phyloP scores from a whole-genome alignment of 805 yeast species.

The Sungouiozyma ichnusensis region DNA sequence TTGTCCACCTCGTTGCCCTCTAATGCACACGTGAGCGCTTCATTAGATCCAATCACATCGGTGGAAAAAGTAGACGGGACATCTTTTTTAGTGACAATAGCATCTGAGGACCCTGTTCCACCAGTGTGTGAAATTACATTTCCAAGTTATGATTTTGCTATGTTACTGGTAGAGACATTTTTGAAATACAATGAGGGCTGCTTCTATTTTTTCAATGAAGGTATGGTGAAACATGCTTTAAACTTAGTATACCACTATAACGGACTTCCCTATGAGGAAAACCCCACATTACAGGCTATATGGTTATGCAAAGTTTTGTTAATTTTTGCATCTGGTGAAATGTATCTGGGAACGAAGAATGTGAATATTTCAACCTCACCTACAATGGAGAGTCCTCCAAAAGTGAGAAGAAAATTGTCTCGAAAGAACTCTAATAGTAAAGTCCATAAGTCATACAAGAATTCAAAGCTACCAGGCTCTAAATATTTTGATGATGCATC shows the following conservation, averaged over 20 bases:
- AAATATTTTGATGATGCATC: conserved; percentile 72
- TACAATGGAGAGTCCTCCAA: background rate
- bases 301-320: conserved; percentile 71
- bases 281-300: conserved; percentile 60
- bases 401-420: background rate
- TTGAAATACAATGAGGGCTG: conserved; percentile 76
- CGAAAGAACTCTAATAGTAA: background rate
- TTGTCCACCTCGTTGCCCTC: background rate
- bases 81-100: background rate
- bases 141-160: conserved; percentile 69
- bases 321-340: conserved; percentile 72
- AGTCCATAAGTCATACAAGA: conserved; percentile 19
- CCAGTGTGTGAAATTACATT: conserved; percentile 18
- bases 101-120: background rate
- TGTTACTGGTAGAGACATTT: conserved; percentile 64
- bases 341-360: conserved; percentile 67
- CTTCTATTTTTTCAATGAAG: conserved; percentile 76
- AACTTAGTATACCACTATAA: conserved; percentile 42
- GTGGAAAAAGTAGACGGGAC: background rate
- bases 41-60: background rate
- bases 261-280: conserved; percentile 29
- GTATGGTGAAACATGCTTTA: conserved; percentile 57
- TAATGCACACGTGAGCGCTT: background rate
- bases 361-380: conserved; percentile 12
- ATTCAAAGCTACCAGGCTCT: conserved; percentile 60